These are phyloP conservation scores for Byssoonygena ceratinophila DNA, from an alignment of 2,329 filamentous ascomycete species.

Conservation along the genomic window DNA sequence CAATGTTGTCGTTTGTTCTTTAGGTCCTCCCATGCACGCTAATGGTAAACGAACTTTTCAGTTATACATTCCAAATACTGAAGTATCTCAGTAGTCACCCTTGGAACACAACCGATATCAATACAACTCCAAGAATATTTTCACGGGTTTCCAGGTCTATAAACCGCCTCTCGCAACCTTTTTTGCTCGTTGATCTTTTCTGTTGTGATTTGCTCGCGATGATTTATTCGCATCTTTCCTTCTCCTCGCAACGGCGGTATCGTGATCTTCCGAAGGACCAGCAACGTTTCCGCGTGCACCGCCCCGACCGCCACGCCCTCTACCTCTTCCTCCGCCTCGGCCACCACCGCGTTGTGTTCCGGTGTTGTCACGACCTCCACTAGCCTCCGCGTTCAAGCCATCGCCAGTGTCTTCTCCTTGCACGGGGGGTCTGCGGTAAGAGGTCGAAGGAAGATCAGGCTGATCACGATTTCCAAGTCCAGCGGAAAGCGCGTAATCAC, in stretches of 20 bases:
- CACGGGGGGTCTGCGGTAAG: slow-evolving; percentile 44
- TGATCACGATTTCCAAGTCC: slow-evolving; percentile 45
- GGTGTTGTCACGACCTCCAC: slow-evolving; percentile 11
- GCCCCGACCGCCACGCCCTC: slow-evolving; percentile 40
- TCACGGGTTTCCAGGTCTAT: background rate
- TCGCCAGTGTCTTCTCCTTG: slow-evolving; percentile 45
- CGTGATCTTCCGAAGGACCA: slow-evolving; percentile 46
- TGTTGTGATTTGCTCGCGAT: slow-evolving; percentile 74
- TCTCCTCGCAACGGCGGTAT: slow-evolving; percentile 59
- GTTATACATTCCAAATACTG: no score
- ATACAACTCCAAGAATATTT: background rate
- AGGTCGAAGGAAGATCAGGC: slow-evolving; percentile 51
- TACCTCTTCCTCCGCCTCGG: slow-evolving; percentile 31
- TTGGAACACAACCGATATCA: background rate
- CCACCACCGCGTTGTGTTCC: slow-evolving; percentile 15
- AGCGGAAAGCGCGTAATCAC: slow-evolving; percentile 54
- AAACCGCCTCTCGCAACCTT: slow-evolving; percentile 42
- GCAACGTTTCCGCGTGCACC: slow-evolving; percentile 34
- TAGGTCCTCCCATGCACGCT: background rate
- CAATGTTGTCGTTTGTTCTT: background rate
- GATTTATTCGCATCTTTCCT: slow-evolving; percentile 75
- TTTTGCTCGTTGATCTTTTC: slow-evolving; percentile 57
- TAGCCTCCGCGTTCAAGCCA: slow-evolving; percentile 35
- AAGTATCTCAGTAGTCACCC: no score
- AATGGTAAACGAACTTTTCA: background rate